Conservation (phyloP, 768 basidiomycete genomes). For the Hericium rajendrae region DNA sequence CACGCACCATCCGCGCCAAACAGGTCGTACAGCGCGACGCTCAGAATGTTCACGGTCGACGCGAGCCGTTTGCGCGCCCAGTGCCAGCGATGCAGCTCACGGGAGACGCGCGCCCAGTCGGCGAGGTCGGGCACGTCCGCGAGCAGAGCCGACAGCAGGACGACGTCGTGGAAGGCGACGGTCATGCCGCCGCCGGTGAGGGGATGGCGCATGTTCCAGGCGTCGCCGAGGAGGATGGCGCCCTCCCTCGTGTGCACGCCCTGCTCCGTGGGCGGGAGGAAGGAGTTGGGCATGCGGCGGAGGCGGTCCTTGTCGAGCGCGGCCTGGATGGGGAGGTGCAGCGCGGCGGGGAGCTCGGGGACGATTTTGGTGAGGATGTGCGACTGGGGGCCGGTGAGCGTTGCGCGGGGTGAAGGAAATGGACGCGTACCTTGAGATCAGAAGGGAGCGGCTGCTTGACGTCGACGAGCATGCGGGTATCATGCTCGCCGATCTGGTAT, state of each 20-base stretch:
- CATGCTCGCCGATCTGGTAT: slow-evolving; percentile 83
- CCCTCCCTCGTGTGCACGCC: slow-evolving; percentile 45
- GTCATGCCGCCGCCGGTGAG: slow-evolving; percentile 99
- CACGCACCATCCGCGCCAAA: slow-evolving; percentile 85
- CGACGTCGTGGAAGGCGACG: slow-evolving; percentile 83
- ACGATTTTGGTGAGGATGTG: slow-evolving; percentile 67
- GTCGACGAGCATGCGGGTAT: slow-evolving; percentile 92
- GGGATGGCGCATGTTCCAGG: slow-evolving; percentile 99
- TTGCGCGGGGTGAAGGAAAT: background rate
- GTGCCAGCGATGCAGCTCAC: slow-evolving; percentile 62
- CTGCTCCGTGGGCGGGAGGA: slow-evolving; percentile 75
- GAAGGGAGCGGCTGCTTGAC: slow-evolving; percentile 76
- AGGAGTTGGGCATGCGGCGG: slow-evolving; percentile 92
- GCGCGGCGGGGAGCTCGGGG: slow-evolving; percentile 68
- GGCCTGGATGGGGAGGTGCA: slow-evolving; percentile 53
- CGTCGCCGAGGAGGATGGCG: slow-evolving; percentile 82
- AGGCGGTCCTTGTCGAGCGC: slow-evolving; percentile 77
- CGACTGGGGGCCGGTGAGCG: slow-evolving; percentile 26
- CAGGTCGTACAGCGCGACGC: slow-evolving; percentile 86
- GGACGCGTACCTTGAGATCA: slow-evolving; percentile 56
- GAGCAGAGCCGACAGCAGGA: slow-evolving; percentile 58
- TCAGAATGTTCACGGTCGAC: slow-evolving; percentile 86
- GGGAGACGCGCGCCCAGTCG: slow-evolving; percentile 44
- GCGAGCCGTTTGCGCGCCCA: slow-evolving; percentile 79
- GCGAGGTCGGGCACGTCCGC: slow-evolving; percentile 29